Conservation (phyloP, 306 rosid genomes). For the Prunus salicina region DNA sequence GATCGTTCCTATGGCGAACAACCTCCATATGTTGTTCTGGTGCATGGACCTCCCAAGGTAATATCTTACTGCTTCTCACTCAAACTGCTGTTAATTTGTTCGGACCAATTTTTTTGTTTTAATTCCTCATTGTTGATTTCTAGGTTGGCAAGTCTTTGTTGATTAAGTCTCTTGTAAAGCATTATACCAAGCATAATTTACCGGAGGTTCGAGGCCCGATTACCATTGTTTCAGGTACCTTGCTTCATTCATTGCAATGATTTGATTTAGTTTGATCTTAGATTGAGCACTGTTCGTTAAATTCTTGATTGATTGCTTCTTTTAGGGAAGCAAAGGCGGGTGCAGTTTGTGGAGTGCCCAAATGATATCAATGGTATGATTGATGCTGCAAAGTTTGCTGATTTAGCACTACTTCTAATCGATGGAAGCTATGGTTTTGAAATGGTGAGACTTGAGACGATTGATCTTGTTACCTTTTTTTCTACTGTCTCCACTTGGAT, state of each 20-base stretch:
- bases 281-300: neutral
- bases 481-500: neutral
- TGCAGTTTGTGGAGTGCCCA: conserved; percentile 94
- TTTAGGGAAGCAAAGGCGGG: conserved; percentile 83
- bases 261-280: neutral
- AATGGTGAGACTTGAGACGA: conserved; percentile 57
- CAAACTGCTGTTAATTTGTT: neutral
- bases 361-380: conserved; percentile 93
- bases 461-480: neutral
- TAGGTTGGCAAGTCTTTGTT: conserved; percentile 94
- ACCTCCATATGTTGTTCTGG: conserved; percentile 74
- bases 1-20: conserved; percentile 85
- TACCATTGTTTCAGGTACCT: conserved; percentile 79
- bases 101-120: neutral
- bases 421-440: conserved; percentile 95
- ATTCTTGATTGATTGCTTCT: conserved; percentile 13
- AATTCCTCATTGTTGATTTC: neutral
- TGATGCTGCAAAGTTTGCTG: conserved; percentile 91
- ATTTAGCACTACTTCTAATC: conserved; percentile 86
- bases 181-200: conserved; percentile 81
- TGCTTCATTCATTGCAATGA: neutral
- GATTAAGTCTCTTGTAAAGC: conserved; percentile 75
- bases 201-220: conserved; percentile 87
- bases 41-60: conserved; percentile 97
- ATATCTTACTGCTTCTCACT: neutral